Conservation (phyloP, 148 eudicot species). For the Fagopyrum tataricum region DNA sequence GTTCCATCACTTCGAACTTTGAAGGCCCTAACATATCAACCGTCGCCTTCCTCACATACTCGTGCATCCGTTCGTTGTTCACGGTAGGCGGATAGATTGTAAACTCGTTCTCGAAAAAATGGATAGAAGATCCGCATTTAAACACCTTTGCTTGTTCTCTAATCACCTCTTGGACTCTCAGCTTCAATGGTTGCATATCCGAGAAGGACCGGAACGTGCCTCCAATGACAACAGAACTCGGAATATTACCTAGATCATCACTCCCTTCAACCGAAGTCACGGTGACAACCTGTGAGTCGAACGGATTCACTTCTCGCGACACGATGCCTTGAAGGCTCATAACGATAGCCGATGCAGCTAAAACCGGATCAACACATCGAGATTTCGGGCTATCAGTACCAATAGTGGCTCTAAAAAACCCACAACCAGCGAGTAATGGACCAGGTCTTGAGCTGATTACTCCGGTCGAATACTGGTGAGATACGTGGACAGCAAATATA, state of each 20-base stretch:
- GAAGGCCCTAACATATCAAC: constrained; percentile 40
- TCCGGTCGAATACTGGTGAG: constrained; percentile 43
- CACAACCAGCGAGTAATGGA: constrained; percentile 71
- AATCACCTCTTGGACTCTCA: constrained; percentile 63
- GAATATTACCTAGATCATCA: constrained; percentile 21
- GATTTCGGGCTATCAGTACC: neutral
- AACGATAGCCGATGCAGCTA: constrained; percentile 69
- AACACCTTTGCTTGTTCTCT: constrained; percentile 55
- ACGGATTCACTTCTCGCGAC: constrained; percentile 68
- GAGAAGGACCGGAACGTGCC: constrained; percentile 82
- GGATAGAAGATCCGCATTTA: constrained; percentile 51
- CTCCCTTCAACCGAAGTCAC: constrained; percentile 47
- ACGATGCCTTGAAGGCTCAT: constrained; percentile 81
- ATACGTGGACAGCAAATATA: constrained; percentile 61
- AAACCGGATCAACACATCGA: constrained; percentile 32
- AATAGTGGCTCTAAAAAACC: constrained; percentile 57
- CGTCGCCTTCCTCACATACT: constrained; percentile 47
- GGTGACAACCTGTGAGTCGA: constrained; percentile 80
- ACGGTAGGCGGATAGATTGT: constrained; percentile 65
- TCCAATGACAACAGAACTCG: constrained; percentile 33
- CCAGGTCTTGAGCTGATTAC: constrained; percentile 61
- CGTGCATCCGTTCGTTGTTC: constrained; percentile 52
- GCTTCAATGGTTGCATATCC: constrained; percentile 40
- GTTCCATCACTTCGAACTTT: constrained; percentile 33
- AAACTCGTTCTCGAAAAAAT: constrained; percentile 52